phyloP scores from a whole-genome alignment of 768 basidiomycete species.

The Tephrocybe sp. region DNA sequence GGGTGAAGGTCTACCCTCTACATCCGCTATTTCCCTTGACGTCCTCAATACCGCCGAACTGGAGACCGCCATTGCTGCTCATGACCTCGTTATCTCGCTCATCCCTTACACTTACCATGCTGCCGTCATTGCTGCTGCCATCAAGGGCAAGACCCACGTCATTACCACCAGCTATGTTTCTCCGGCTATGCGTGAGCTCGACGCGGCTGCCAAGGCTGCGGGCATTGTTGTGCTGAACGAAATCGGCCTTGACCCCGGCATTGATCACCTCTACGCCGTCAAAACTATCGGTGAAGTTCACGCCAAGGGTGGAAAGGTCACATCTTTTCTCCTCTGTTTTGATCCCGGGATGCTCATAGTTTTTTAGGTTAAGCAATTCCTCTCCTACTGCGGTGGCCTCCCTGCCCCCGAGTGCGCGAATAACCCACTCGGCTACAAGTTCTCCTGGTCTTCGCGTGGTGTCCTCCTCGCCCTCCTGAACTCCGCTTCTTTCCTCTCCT shows the following conservation, averaged over 20 bases:
- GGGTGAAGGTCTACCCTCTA: slow-evolving; percentile 61
- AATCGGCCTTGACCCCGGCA: slow-evolving; percentile 95
- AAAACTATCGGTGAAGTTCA: slow-evolving; percentile 95
- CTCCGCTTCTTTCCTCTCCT: slow-evolving; percentile 74
- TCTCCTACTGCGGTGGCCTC: slow-evolving; percentile 94
- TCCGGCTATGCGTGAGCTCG: slow-evolving; percentile 84
- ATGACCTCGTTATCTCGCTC: slow-evolving; percentile 93
- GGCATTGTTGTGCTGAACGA: slow-evolving; percentile 97
- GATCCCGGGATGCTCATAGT: background rate
- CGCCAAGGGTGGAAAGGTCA: slow-evolving; percentile 88
- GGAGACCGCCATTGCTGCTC: slow-evolving; percentile 75
- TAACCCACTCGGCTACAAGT: slow-evolving; percentile 98
- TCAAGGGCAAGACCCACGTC: slow-evolving; percentile 86
- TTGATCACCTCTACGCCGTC: slow-evolving; percentile 90
- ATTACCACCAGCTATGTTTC: slow-evolving; percentile 97
- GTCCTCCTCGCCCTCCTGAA: slow-evolving; percentile 95
- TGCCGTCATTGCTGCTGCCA: slow-evolving; percentile 86
- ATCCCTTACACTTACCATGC: slow-evolving; percentile 95
- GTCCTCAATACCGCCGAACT: slow-evolving; percentile 69
- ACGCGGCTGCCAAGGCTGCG: slow-evolving; percentile 76
- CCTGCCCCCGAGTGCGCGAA: slow-evolving; percentile 87
- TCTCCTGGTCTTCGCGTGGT: slow-evolving; percentile 97
- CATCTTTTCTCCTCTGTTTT: background rate
- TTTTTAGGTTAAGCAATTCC: slow-evolving; percentile 78
- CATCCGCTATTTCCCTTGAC: slow-evolving; percentile 79